Percentiles rank a stretch among this genome's conserved stretches.
These are phyloP conservation scores for Leucosporidium scottii DNA, from an alignment of 768 basidiomycete species.

Conservation along the genomic window DNA sequence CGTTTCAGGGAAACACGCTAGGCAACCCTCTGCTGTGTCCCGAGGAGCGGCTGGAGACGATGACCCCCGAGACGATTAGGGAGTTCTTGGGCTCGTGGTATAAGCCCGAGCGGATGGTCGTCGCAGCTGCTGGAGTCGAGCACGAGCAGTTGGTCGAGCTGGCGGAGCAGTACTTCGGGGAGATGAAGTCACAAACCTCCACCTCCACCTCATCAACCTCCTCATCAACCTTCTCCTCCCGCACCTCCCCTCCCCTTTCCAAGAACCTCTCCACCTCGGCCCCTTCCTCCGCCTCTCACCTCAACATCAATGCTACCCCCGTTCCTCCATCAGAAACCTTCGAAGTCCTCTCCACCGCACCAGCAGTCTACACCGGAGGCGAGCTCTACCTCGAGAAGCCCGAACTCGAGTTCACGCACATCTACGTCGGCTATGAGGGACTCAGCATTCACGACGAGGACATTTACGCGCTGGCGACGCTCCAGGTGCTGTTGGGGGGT, in stretches of 20 bases:
- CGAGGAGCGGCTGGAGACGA: conserved; percentile 64
- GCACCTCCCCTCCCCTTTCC: conserved; percentile 44
- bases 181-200: conserved; percentile 44
- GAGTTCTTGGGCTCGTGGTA: conserved; percentile 74
- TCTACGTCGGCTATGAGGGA: conserved; percentile 89
- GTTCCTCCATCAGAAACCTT: conserved; percentile 25
- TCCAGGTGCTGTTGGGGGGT: conserved; percentile 90
- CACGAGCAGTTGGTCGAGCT: conserved; percentile 84
- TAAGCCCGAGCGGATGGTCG: conserved; percentile 85
- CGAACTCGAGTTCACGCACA: conserved; percentile 72
- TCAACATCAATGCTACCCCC: conserved; percentile 10
- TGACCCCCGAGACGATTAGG: conserved; percentile 58
- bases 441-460: conserved; percentile 83
- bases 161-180: conserved; percentile 73
- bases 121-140: conserved; percentile 86
- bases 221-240: neutral
- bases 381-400: conserved; percentile 55
- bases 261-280: conserved; percentile 42
- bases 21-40: conserved; percentile 90
- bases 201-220: neutral
- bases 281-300: conserved; percentile 14
- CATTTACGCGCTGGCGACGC: conserved; percentile 83
- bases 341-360: conserved; percentile 40
- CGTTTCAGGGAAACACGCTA: conserved; percentile 66
- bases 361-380: conserved; percentile 70